A percentile compares a stretch with the other conserved stretches of the same genome.
phyloP scores from a whole-genome alignment of 1,284 basidiomycete species.

The Ustilago nuda region DNA sequence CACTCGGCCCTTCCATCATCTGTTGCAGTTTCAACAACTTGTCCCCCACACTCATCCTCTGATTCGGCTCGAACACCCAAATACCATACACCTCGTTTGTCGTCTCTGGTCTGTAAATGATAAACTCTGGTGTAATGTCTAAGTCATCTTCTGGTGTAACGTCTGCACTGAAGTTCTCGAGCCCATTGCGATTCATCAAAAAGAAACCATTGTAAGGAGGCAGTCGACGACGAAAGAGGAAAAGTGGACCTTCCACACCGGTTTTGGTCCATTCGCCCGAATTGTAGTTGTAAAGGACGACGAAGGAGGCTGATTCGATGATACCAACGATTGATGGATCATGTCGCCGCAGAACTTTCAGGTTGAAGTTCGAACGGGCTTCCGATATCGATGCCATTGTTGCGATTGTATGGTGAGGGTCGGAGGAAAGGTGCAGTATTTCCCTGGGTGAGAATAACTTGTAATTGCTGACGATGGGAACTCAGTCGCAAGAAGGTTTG shows the following conservation, averaged over 20 bases:
- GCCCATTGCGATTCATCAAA: conserved; percentile 86
- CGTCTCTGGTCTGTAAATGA: conserved; percentile 79
- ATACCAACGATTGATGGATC: conserved; percentile 83
- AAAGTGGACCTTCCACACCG: conserved; percentile 87
- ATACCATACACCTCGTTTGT: conserved; percentile 76
- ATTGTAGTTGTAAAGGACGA: conserved; percentile 71
- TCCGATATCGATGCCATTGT: conserved; percentile 33
- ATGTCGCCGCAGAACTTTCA: conserved; percentile 82
- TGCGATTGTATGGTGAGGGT: background rate
- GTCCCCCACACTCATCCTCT: conserved; percentile 76
- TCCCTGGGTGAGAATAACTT: background rate
- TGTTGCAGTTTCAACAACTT: conserved; percentile 60
- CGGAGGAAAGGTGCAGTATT: background rate
- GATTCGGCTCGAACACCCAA: conserved; percentile 81
- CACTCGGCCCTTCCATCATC: conserved; percentile 38
- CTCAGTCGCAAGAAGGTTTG: background rate
- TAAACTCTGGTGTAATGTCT: conserved; percentile 74
- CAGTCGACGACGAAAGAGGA: conserved; percentile 82
- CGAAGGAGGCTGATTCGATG: conserved; percentile 85
- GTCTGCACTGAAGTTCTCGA: conserved; percentile 81
- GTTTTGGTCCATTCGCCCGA: conserved; percentile 75
- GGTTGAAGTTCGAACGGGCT: conserved; percentile 73
- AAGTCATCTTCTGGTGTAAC: conserved; percentile 84
- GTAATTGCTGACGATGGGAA: background rate
- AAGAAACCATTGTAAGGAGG: conserved; percentile 84